These are phyloP conservation scores for Barnettozyma pratensis DNA, from an alignment of 805 yeast genomes.

Conservation along the genomic window DNA sequence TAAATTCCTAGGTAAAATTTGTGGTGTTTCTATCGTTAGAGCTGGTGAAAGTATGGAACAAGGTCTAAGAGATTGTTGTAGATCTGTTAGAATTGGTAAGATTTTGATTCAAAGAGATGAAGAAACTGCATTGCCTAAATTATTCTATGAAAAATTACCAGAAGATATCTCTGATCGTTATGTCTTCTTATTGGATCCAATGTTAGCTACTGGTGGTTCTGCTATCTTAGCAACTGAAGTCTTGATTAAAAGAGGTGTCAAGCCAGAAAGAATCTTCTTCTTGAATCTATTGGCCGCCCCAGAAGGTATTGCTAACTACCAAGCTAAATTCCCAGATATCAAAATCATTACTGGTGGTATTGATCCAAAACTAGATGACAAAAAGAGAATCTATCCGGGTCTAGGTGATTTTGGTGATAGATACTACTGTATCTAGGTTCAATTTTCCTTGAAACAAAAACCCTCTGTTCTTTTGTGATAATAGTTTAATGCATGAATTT, in stretches of 20 bases:
- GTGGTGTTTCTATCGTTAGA: conserved; percentile 96
- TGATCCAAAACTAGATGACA: conserved; percentile 80
- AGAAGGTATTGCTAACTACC: conserved; percentile 82
- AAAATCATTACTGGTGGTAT: conserved; percentile 91
- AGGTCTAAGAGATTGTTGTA: conserved; percentile 94
- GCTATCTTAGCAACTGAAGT: conserved; percentile 97
- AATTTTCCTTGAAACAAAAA: neutral
- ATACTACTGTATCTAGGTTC: conserved; percentile 74
- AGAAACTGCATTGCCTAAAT: conserved; percentile 89
- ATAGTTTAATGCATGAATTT: conserved; percentile 1
- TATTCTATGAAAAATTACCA: conserved; percentile 92
- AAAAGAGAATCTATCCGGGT: conserved; percentile 87
- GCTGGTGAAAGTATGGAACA: conserved; percentile 99
- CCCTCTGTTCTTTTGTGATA: neutral
- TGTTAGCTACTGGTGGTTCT: conserved; percentile 98
- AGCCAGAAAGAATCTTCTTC: conserved; percentile 80
- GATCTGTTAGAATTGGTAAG: conserved; percentile 95
- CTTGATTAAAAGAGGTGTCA: conserved; percentile 78
- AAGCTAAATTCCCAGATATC: conserved; percentile 73
- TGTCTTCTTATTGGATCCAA: conserved; percentile 90
- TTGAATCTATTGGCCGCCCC: conserved; percentile 91
- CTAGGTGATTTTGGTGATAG: conserved; percentile 98
- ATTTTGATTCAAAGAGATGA: conserved; percentile 96
- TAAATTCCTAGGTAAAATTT: conserved; percentile 82
- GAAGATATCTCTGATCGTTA: conserved; percentile 84